These are phyloP conservation scores for Pythium oligandrum DNA, from an alignment of 352 stramenopile species.

Conservation along the genomic window DNA sequence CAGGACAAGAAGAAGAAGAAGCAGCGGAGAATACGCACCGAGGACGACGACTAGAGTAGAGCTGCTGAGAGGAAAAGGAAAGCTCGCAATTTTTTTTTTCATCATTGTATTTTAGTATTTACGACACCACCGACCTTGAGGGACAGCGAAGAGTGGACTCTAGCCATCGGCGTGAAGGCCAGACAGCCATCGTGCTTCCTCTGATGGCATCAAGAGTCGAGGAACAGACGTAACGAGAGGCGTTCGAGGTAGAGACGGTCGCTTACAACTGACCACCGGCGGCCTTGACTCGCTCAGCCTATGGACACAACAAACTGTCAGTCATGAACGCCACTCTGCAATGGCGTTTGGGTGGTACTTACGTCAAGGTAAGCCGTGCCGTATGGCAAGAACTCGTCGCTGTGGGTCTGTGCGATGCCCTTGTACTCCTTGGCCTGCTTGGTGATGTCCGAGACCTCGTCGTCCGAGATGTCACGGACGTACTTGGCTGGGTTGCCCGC, in stretches of 20 bases:
- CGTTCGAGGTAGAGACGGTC: no score
- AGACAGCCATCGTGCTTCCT: no score
- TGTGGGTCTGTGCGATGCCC: constrained; percentile 80
- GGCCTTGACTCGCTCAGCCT: constrained; percentile 83
- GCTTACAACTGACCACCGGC: constrained; percentile 73
- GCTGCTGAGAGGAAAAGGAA: no score
- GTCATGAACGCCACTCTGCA: background rate
- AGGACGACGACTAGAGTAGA: constrained; percentile 44
- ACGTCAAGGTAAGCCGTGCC: constrained; percentile 85
- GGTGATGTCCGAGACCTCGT: constrained; percentile 87
- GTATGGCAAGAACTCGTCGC: constrained; percentile 87
- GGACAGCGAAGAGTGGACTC: no score
- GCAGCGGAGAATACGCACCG: constrained; percentile 55
- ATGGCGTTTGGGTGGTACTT: constrained; percentile 4
- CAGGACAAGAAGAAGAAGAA: constrained; percentile 35
- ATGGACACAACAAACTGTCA: background rate
- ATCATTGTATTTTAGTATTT: background rate
- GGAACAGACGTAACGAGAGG: no score
- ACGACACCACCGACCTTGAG: constrained; percentile 1
- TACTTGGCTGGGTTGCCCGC: constrained; percentile 96
- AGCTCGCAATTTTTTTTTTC: no score
- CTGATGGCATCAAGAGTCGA: no score
- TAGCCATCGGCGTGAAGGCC: no score
- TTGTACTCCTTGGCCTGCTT: constrained; percentile 87
- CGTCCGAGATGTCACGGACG: constrained; percentile 89